Evolutionary conservation across 129 eudicot species (phyloP).

Genomic region (Ambrosia artemisiifolia): DNA sequence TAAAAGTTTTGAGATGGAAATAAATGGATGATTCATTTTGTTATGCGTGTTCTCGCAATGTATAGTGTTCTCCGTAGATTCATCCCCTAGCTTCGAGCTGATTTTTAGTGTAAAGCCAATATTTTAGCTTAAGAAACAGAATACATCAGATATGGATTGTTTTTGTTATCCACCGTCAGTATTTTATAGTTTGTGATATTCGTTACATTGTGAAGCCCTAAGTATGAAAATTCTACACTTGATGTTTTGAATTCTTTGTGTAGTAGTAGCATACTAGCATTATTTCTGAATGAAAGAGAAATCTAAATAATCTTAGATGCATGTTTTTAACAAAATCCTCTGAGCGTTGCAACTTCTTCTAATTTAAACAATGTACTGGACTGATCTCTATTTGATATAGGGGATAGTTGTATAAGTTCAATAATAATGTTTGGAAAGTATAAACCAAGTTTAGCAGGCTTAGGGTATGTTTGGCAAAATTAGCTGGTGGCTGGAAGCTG

Average conservation of each 20-base stretch:
- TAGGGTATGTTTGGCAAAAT: too few species aligned
- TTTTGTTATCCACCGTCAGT: not conserved
- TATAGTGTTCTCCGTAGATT: too few species aligned
- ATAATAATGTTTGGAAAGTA: not conserved
- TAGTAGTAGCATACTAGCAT: conserved; percentile 2
- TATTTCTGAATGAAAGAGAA: not conserved
- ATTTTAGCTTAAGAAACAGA: not conserved
- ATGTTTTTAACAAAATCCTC: not conserved
- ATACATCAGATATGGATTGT: not conserved
- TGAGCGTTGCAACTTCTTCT: not conserved
- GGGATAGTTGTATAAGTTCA: not conserved
- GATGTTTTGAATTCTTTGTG: not conserved
- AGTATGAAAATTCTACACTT: not conserved
- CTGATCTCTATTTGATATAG: not conserved
- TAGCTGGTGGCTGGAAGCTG: too few species aligned
- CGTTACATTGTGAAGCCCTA: not conserved
- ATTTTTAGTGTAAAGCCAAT: not conserved
- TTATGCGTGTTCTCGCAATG: too few species aligned
- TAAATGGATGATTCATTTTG: too few species aligned
- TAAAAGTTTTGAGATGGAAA: too few species aligned
- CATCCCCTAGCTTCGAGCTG: not conserved
- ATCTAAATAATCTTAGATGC: not conserved
- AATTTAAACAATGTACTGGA: not conserved
- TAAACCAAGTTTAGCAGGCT: not conserved
- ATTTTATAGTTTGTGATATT: not conserved